Evolutionary conservation across 2,329 filamentous ascomycete genomes (phyloP), one percentile per base, ranked within the genome.

Genomic region (Fusarium tuaranense): DNA sequence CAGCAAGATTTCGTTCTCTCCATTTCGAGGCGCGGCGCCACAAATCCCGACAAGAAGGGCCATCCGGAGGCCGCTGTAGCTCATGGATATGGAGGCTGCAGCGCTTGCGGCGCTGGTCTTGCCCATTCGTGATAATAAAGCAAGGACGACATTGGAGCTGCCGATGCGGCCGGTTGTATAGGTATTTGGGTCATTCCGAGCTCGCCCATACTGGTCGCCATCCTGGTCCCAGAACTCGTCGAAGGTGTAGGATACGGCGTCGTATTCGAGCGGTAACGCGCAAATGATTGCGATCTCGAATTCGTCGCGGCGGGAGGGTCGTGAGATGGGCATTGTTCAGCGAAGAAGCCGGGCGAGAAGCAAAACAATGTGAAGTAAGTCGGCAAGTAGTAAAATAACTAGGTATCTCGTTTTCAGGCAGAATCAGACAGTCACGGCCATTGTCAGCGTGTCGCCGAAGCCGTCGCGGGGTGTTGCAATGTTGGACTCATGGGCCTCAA

Each of bases 31-130:
- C 2, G 82, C 73, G 6, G 81, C 83, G 5, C 83, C 84, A 59
- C 84, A 86, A 3, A 86, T 76, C 1, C 84, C 85, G 12, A 84
- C 82, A 1, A 86, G 58, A 0, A 86, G 30, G 1, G 72, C 82
- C 0, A 86, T 69, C 8, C 72, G 78, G 1, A 87, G 65, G 9
- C 69, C 65, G 0, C 63, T 51, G 38, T 82, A 86, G 67, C 83
- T 86, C 1, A 74, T 0, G 79, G 76, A 7, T 5, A 86, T 59
- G 22, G 72, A 76, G 0, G 77, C 71, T 0, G 81, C 75, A 0
- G 78, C 68, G 4, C 44, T 61, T 0, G 82, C 79, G 0, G 82
- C 78, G 36, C 25, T 79, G 25, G 20, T 73, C 32, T 72, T 82
- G 18, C 81, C 81, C 65, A 80, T 82, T 0, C n/a, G 20, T 5